Evolutionary conservation across 83 land plant species (phyloP).

Genomic region (Thuja plicata): DNA sequence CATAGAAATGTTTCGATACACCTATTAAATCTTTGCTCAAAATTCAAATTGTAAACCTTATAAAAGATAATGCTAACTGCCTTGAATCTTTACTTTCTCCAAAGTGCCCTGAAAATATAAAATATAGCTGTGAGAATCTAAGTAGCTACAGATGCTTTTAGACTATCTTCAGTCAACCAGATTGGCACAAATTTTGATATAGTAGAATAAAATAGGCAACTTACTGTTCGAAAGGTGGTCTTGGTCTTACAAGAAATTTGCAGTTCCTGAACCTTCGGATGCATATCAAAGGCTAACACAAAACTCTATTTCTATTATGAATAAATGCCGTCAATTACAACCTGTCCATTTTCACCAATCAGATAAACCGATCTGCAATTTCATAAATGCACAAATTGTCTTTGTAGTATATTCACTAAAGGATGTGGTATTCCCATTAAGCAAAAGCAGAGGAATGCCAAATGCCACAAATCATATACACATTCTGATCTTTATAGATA

Average conservation of each 20-base stretch:
- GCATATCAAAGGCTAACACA: too few species aligned
- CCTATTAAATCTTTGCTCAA: too few species aligned
- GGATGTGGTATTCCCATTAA: neutral
- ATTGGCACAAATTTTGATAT: neutral
- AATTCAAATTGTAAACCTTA: too few species aligned
- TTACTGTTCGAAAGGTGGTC: constrained; percentile 80
- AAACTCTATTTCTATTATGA: constrained; percentile 87
- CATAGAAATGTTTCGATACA: too few species aligned
- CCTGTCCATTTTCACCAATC: constrained; percentile 29
- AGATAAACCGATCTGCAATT: neutral
- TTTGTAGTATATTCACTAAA: neutral
- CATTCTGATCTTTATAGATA: neutral
- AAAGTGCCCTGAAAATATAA: too few species aligned
- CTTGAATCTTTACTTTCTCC: too few species aligned
- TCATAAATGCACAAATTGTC: neutral
- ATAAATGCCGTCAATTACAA: constrained; percentile 45
- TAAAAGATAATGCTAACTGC: neutral
- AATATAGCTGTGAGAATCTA: too few species aligned
- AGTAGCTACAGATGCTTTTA: too few species aligned
- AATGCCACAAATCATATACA: neutral
- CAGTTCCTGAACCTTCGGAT: constrained; percentile 85
- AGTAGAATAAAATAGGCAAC: neutral
- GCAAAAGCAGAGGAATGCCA: neutral
- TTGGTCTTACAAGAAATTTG: constrained; percentile 86
- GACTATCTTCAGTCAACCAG: too few species aligned